Evolutionary conservation across 495 filamentous ascomycete genomes (phyloP).

Genomic region (Cercophora newfieldiana): DNA sequence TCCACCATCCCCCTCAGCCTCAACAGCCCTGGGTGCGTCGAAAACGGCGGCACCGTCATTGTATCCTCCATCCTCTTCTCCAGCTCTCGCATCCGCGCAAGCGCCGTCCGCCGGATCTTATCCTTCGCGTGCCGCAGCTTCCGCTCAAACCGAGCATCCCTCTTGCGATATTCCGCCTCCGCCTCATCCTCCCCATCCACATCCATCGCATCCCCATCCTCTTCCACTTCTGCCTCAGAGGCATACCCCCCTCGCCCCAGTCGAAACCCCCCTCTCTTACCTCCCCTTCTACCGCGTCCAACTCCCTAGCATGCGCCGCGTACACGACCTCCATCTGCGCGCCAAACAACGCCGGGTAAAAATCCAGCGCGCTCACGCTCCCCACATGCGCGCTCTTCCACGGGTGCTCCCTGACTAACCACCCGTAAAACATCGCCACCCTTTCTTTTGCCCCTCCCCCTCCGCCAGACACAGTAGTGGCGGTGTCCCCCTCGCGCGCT

Average conservation of each 20-base stretch:
- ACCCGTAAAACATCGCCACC: conserved; percentile 36
- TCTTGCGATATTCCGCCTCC: background rate
- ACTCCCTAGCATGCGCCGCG: conserved; percentile 25
- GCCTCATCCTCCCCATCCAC: conserved; percentile 17
- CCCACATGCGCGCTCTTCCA: conserved; percentile 33
- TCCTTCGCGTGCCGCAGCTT: conserved; percentile 24
- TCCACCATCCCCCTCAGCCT: conserved; percentile 65
- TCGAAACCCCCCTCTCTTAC: background rate
- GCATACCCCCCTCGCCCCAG: background rate
- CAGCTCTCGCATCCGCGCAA: conserved; percentile 47
- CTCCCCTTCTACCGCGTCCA: conserved; percentile 19
- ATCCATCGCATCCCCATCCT: background rate
- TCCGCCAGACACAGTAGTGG: conserved; percentile 14
- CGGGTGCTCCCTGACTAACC: conserved; percentile 42
- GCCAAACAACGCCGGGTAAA: conserved; percentile 43
- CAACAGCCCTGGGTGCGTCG: conserved; percentile 56
- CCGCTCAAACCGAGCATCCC: conserved; percentile 2
- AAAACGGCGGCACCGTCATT: conserved; percentile 64
- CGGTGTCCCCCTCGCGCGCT: conserved; percentile 40
- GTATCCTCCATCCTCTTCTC: conserved; percentile 63
- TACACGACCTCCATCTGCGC: conserved; percentile 42
- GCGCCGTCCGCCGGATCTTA: conserved; percentile 28
- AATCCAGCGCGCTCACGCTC: conserved; percentile 38
- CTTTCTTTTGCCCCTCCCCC: conserved; percentile 8
- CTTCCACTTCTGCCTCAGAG: conserved; percentile 7